Percentiles rank a stretch among this genome's conserved stretches.
Conservation (phyloP, 2,329 filamentous ascomycete species). For the Alternaria triticina region DNA sequence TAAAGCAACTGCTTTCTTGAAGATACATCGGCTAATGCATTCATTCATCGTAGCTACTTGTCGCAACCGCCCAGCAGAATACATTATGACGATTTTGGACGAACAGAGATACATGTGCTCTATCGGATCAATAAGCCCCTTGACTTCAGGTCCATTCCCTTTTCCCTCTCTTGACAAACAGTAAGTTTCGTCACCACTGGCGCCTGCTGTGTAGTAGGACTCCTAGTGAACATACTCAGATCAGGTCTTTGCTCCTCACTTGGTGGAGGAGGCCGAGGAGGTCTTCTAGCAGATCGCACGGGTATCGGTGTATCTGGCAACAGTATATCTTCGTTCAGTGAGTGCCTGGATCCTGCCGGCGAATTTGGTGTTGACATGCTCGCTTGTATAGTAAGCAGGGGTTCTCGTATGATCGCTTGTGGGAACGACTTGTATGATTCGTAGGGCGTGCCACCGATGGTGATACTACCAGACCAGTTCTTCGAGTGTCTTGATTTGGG, state of each 20-base stretch:
- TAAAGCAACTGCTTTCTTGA: neutral
- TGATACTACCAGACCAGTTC: slow-evolving; percentile 26
- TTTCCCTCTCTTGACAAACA: neutral
- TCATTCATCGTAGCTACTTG: neutral
- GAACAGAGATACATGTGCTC: neutral
- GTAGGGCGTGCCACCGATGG: slow-evolving; percentile 28
- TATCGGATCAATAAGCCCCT: neutral
- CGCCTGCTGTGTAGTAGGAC: slow-evolving; percentile 8
- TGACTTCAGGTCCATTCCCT: neutral
- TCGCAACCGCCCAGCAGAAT: neutral
- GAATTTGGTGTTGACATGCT: slow-evolving; percentile 23
- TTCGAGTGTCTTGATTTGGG: slow-evolving; percentile 15
- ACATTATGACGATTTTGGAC: neutral
- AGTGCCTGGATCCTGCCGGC: neutral
- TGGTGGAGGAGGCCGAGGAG: slow-evolving; percentile 28
- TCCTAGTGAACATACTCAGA: slow-evolving; percentile 24
- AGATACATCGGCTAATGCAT: neutral
- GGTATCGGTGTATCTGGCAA: slow-evolving; percentile 20
- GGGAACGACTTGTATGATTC: slow-evolving; percentile 14
- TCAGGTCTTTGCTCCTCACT: slow-evolving; percentile 28
- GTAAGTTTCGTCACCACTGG: slow-evolving; percentile 13
- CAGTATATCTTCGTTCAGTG: slow-evolving; percentile 7
- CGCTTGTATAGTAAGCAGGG: slow-evolving; percentile 23
- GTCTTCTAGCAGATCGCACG: slow-evolving; percentile 9
- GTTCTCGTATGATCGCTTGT: slow-evolving; percentile 14